These are phyloP conservation scores for Amanita pseudoporphyria DNA, from an alignment of 768 basidiomycete genomes.

Conservation along the genomic window DNA sequence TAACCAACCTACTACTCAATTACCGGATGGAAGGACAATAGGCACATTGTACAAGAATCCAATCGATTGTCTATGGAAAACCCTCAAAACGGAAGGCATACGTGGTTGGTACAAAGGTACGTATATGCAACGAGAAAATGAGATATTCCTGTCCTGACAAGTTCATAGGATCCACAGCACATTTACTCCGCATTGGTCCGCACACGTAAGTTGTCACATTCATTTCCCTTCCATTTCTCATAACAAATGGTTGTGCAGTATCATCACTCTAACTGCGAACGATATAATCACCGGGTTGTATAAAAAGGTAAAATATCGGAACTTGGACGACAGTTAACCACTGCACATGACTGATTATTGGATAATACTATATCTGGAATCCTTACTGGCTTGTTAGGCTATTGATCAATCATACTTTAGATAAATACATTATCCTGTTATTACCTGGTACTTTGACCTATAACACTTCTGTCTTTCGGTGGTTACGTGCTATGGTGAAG, in stretches of 20 bases:
- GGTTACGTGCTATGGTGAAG: too few species aligned
- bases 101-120: conserved; percentile 94
- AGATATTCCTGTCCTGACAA: not conserved
- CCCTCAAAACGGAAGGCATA: conserved; percentile 80
- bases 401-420: not conserved
- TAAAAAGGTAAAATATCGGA: conserved; percentile 25
- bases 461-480: too few species aligned
- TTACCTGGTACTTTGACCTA: too few species aligned
- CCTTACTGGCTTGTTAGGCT: not conserved
- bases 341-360: too few species aligned
- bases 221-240: not conserved
- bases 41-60: conserved; percentile 86
- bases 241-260: conserved; percentile 31
- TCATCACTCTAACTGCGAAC: conserved; percentile 86
- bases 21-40: conserved; percentile 60
- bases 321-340: not conserved
- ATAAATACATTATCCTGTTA: too few species aligned
- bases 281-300: conserved; percentile 67
- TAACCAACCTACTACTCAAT: conserved; percentile 77
- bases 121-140: not conserved
- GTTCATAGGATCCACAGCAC: conserved; percentile 74
- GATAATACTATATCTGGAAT: too few species aligned
- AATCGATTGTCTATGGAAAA: conserved; percentile 96
- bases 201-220: conserved; percentile 56
- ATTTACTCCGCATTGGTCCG: conserved; percentile 87